phyloP scores from a whole-genome alignment of 1,284 basidiomycete genomes.

The Cutaneotrichosporon cavernicola region DNA sequence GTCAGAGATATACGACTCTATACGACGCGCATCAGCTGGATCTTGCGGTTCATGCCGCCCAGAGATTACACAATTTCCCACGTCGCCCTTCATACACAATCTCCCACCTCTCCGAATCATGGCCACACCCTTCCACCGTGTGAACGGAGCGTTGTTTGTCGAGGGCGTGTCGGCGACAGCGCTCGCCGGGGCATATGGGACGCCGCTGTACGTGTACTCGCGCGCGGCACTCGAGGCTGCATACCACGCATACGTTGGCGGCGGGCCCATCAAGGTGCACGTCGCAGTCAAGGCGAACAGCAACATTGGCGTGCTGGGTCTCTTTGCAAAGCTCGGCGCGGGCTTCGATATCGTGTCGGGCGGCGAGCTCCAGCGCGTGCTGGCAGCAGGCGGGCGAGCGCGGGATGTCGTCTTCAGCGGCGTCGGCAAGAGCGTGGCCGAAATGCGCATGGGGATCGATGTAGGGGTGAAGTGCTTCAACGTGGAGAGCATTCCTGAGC shows the following conservation, averaged over 20 bases:
- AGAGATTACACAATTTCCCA: not conserved
- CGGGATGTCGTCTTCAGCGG: conserved; percentile 14
- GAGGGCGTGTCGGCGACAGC: conserved; percentile 13
- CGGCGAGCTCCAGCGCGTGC: conserved; percentile 19
- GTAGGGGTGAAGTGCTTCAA: conserved; percentile 23
- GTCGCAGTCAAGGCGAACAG: conserved; percentile 23
- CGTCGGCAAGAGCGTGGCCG: conserved; percentile 17
- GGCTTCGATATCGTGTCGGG: conserved; percentile 19
- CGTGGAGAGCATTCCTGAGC: conserved; percentile 19
- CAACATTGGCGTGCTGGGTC: conserved; percentile 15
- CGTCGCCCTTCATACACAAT: not conserved
- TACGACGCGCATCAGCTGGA: not conserved
- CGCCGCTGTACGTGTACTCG: conserved; percentile 23
- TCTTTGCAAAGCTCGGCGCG: conserved; percentile 15
- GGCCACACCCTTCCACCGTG: not conserved
- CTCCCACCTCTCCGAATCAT: not conserved
- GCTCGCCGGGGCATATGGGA: conserved; percentile 14
- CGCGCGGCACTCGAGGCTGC: conserved; percentile 13
- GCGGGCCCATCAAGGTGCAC: conserved; percentile 7
- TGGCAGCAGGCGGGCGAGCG: conserved; percentile 15
- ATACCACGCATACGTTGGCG: conserved; percentile 1
- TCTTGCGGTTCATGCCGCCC: not conserved
- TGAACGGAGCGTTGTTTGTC: not conserved
- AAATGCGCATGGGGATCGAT: conserved; percentile 15
- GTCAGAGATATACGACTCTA: not conserved